Evolutionary conservation across 441 rosid species (phyloP).

Genomic region (Lepidium campestre): DNA sequence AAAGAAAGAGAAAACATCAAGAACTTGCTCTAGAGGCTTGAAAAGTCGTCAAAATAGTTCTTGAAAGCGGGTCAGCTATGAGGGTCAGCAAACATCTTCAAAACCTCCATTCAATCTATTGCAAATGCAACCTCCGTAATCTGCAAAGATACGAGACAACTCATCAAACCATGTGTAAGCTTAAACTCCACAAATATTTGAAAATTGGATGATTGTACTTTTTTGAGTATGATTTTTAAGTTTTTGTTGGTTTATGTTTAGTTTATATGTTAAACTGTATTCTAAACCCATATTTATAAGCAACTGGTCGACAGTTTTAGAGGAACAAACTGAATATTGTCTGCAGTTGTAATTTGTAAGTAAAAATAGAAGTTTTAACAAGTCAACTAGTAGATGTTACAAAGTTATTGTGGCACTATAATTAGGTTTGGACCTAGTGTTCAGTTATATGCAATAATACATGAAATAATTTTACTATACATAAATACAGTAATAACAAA

Average conservation of each 20-base stretch:
- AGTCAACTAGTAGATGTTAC: background rate
- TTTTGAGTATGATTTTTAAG: background rate
- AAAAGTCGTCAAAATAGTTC: no score
- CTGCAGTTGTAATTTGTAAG: background rate
- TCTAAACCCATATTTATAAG: background rate
- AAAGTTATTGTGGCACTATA: background rate
- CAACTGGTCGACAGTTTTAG: background rate
- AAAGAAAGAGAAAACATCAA: no score
- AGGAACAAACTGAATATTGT: background rate
- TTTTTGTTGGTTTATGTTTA: background rate
- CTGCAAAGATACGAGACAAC: no score
- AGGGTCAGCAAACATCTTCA: no score
- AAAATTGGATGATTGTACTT: background rate
- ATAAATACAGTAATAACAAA: background rate
- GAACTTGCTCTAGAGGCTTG: no score
- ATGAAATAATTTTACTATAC: background rate
- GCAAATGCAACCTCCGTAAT: no score
- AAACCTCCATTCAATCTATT: no score
- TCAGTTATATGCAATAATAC: background rate
- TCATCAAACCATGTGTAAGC: no score
- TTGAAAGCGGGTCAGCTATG: no score
- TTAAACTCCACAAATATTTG: background rate
- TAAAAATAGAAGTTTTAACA: background rate
- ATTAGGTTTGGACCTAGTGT: background rate
- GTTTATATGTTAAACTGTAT: background rate